Evolutionary conservation across 1,284 basidiomycete species (phyloP), one percentile per base, ranked within the genome.

Genomic region (Hymenochaete sp.): DNA sequence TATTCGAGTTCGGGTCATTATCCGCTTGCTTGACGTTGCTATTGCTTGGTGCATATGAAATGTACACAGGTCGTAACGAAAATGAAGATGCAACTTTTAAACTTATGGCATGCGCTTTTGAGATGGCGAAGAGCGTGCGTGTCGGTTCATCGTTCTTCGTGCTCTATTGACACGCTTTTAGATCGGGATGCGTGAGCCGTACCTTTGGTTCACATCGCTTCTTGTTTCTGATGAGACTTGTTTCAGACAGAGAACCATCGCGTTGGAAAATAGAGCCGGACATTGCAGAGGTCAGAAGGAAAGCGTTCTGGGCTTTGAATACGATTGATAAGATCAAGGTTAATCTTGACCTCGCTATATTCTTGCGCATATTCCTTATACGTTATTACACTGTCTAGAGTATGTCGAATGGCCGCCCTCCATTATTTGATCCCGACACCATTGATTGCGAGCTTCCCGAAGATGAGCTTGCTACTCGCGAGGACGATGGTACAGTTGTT

Each of bases 11-110:
- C 19, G 49, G 38, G 11, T 50, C 52, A 9, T 26, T 53, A 7
- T 41, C 48, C 6, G 51, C 51, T 10, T 37, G 44, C 13, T 48
- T 52, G 35, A 45, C 52, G 19, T 19, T 53, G 41, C 36, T 48
- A 21, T 25, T 44, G 16, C 33, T 48, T 26, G 47, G 43, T 11
- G 16, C 38, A 21, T 48, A 44, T 22, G 41, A 38, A 14, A 11
- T 48, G 5, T 32, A 47, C 33, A 27, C 42, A 9, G 36, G 18
- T 31, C n/a, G n/a, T n/a, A n/a, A n/a, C n/a, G n/a, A n/a, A n/a
- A n/a, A n/a, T n/a, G n/a, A n/a, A n/a, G n/a, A n/a, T n/a, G n/a
- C n/a, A n/a, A n/a, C n/a, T n/a, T n/a, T n/a, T n/a, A n/a, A n/a
- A n/a, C n/a, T n/a, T n/a, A n/a, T n/a, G n/a, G n/a, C n/a, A n/a